These are phyloP conservation scores for Clarkia xantiana DNA, from an alignment of 345 rosid species.

Conservation along the genomic window DNA sequence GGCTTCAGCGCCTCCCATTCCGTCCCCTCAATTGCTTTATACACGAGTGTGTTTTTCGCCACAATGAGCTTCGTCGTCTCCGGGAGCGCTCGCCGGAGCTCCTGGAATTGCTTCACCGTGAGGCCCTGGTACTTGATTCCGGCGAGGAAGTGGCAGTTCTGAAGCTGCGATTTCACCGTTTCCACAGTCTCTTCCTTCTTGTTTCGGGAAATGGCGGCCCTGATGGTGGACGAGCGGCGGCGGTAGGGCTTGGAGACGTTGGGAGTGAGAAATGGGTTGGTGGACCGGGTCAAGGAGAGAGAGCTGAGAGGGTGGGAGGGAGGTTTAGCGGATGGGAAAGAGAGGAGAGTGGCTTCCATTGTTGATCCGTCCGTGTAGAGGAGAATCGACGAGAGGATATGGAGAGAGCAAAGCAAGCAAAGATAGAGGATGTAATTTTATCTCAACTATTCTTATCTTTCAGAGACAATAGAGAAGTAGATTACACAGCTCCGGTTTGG, in stretches of 20 bases:
- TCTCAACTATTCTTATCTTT: no score
- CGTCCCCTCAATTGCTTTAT: constrained; percentile 83
- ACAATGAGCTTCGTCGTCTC: constrained; percentile 55
- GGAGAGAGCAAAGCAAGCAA: no score
- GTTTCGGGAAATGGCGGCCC: constrained; percentile 67
- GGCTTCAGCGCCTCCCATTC: constrained; percentile 72
- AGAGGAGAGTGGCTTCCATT: constrained; percentile 62
- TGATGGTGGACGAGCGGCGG: constrained; percentile 17
- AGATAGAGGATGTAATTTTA: no score
- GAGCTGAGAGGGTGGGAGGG: constrained; percentile 12
- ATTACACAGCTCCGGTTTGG: no score
- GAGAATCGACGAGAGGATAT: background rate
- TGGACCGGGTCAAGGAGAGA: constrained; percentile 10
- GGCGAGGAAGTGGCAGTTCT: constrained; percentile 69
- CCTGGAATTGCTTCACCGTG: constrained; percentile 82
- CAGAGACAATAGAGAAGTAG: no score
- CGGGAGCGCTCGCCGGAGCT: constrained; percentile 55
- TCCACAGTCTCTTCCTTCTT: constrained; percentile 81
- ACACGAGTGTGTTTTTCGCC: constrained; percentile 79
- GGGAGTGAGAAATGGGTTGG: constrained; percentile 19
- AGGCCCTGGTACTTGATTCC: constrained; percentile 65
- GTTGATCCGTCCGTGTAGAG: constrained; percentile 2
- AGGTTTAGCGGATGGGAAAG: constrained; percentile 37
- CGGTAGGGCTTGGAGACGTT: constrained; percentile 10
- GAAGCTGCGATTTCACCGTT: constrained; percentile 58